Base-by-base conservation (phyloP, 148 eudicot species). In the Beta vulgaris region DNA sequence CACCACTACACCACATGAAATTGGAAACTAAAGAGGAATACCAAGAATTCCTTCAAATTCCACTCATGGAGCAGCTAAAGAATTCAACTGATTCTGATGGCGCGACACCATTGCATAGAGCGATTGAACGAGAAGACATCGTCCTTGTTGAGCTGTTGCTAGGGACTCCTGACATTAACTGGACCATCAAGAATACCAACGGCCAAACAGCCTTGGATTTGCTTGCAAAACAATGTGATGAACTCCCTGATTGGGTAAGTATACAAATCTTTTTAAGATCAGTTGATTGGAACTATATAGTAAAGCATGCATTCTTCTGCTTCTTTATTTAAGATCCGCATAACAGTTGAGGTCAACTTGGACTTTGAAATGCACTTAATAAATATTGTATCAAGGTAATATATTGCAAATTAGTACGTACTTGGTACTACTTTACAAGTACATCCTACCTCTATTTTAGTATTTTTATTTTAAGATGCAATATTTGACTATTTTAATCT, bases 221-320 rank as follows among this genome's bases (percentile, higher is more conserved):
- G 55, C 55, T 49, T 14, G n/a, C 55, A 14, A 49, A 49, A 49
- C 55, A 0, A 49, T 49, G 55, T 49, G 55, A 49, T 49, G 55
- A 49, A 49, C 55, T 49, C n/a, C 55, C 55, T 19, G 55, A 49
- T 49, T 49, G 55, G 55, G 55, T 49, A 49, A 49, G 55, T 49
- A 6, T 49, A 49, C 19, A 49, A 16, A 13, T 19, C 55, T 49
- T 19, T 19, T 49, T 16, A 49, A 49, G 19, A 7, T 49, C 55
- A 49, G 55, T 42, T 42, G 55, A 12, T 12, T 2, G 21, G n/a
- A n/a, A n/a, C n/a, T n/a, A n/a, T n/a, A n/a, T n/a, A n/a, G n/a
- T n/a, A n/a, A n/a, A n/a, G n/a, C n/a, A n/a, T n/a, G n/a, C n/a
- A n/a, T n/a, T n/a, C n/a, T n/a, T n/a, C n/a, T n/a, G n/a, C n/a